Base-by-base conservation (phyloP, 164 flowering plant species). In the Vitis riparia region DNA sequence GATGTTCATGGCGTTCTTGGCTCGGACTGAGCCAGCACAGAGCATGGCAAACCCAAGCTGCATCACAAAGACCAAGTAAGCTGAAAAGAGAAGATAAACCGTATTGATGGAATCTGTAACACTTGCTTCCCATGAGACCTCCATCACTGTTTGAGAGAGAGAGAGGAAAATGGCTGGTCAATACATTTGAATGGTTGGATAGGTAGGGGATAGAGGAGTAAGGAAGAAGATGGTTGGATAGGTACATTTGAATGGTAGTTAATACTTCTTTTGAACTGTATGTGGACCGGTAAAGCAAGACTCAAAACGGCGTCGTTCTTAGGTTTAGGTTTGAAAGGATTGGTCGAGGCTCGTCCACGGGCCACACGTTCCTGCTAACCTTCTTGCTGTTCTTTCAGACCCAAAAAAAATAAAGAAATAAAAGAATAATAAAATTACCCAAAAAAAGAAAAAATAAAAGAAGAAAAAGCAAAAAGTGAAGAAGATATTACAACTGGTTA, bases 31-130 rank as follows among this genome's bases (percentile, higher is more conserved):
- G 65, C 92, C 92, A 0, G 95, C 92, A 55, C 92, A 90, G 30
- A 89, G 87, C 95, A 90, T 90, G 66, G 95, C 92, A 62, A 88
- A 90, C 17, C 95, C 95, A 3, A 88, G 86, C 78, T 90, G 92
- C 92, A 88, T 90, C 6, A 84, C 82, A 53, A 90, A 90, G 50
- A 90, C 90, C 0, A 90, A 79, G 69, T 85, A 85, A 7, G 89
- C 87, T 0, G 92, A 86, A 65, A 85, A 83, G 71, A 85, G 89
- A 47, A 86, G 87, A 63, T 81, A 86, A 30, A 83, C 68, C 1
- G 86, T 74, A 78, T 87, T 84, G 68, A 85, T 82, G 0, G 85
- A 79, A 19, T 80, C 69, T 11, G 85, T 71, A 49, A 84, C 87
- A 49, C 87, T 82, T 32, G 74, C 55, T 65, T 85, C 89, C 91